A percentile compares a stretch with the other conserved stretches of the same genome.
Evolutionary conservation across 768 basidiomycete species (phyloP).

Genomic region (Amanita jacksonii): DNA sequence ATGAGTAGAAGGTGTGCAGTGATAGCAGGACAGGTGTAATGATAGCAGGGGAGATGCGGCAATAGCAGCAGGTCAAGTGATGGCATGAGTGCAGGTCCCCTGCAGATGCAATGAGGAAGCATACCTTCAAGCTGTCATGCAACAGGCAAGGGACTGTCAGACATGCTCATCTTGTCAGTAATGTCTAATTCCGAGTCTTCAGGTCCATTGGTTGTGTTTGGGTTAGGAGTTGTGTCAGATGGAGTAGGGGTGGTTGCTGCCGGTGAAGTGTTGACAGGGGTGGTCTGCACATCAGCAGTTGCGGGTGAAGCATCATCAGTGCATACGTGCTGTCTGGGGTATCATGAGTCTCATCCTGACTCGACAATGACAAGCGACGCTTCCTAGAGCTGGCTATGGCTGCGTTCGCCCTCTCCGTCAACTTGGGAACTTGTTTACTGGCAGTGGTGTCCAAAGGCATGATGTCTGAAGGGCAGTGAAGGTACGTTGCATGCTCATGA

Average conservation of each 20-base stretch:
- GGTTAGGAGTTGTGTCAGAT: background rate
- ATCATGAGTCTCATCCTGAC: conserved; percentile 1
- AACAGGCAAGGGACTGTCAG: background rate
- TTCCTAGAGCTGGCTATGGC: conserved; percentile 1
- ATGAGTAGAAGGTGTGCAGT: too few species aligned
- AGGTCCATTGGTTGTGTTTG: background rate
- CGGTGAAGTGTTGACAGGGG: too few species aligned
- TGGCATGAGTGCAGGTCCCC: too few species aligned
- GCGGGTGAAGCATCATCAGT: background rate
- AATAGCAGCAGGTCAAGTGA: too few species aligned
- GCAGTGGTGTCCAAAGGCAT: background rate
- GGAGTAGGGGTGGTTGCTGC: background rate
- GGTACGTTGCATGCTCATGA: background rate
- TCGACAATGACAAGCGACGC: background rate
- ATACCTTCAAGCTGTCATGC: too few species aligned
- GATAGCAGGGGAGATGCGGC: too few species aligned
- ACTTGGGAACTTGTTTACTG: conserved; percentile 1
- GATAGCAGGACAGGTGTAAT: too few species aligned
- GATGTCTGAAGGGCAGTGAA: background rate
- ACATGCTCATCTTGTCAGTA: background rate
- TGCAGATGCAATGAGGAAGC: too few species aligned
- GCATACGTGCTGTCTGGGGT: background rate
- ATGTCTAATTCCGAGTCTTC: background rate
- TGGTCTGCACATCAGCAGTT: background rate
- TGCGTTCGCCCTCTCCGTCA: background rate